Evolutionary conservation across 192 early-diverging fungal genomes (phyloP).

Genomic region (Coemansia sp.): DNA sequence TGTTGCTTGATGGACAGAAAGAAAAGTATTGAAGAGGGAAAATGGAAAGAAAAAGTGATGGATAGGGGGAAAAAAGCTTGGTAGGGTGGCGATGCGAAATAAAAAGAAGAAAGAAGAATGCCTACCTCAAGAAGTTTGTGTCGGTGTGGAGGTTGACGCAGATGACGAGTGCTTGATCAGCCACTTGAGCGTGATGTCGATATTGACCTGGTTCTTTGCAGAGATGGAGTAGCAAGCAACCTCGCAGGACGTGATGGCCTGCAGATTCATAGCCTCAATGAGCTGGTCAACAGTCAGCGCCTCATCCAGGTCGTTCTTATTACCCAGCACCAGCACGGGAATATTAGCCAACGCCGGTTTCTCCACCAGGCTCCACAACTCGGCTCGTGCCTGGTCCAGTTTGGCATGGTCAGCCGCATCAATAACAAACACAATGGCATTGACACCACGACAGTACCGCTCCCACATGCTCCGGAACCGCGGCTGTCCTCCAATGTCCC

Average conservation of each 20-base stretch:
- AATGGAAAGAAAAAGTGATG: neutral
- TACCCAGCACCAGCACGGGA: slow-evolving; percentile 95
- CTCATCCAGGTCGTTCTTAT: slow-evolving; percentile 95
- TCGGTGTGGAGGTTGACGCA: slow-evolving; percentile 19
- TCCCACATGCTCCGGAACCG: slow-evolving; percentile 98
- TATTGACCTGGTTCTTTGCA: slow-evolving; percentile 96
- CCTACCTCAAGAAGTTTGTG: neutral
- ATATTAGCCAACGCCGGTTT: slow-evolving; percentile 92
- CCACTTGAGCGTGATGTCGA: slow-evolving; percentile 97
- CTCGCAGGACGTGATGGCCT: slow-evolving; percentile 87
- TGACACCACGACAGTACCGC: slow-evolving; percentile 85
- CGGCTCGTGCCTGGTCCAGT: slow-evolving; percentile 85
- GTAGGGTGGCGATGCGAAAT: neutral
- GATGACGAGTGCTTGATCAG: slow-evolving; percentile 76
- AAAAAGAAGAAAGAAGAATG: neutral
- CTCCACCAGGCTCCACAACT: slow-evolving; percentile 87
- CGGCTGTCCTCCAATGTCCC: slow-evolving; percentile 99
- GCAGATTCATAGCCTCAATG: slow-evolving; percentile 89
- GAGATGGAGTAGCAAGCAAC: slow-evolving; percentile 99
- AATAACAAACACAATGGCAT: slow-evolving; percentile 99
- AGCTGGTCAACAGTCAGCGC: slow-evolving; percentile 86
- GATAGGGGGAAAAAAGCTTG: neutral
- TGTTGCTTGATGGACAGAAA: slow-evolving; percentile 2
- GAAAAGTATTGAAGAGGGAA: slow-evolving; percentile 2
- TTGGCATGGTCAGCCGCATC: slow-evolving; percentile 95